Conservation (phyloP, 2,329 filamentous ascomycete genomes). For the Paecilomyces sp. region DNA sequence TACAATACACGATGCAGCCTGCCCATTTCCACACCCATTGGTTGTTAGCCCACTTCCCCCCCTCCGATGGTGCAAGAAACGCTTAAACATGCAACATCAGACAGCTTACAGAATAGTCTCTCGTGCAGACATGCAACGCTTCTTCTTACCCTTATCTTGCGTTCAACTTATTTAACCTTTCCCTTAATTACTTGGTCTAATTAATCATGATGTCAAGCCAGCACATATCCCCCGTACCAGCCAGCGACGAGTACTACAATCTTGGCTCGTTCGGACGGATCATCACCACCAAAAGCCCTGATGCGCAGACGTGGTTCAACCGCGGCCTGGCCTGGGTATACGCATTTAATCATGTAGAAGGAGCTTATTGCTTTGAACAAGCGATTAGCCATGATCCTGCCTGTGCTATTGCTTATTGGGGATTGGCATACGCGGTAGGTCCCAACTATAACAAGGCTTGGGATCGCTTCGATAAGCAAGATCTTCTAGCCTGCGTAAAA, state of each 20-base stretch:
- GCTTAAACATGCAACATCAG: too few species aligned
- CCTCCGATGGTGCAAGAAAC: too few species aligned
- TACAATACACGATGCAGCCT: too few species aligned
- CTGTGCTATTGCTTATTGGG: conserved; percentile 44
- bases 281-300: conserved; percentile 46
- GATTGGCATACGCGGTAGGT: conserved; percentile 42
- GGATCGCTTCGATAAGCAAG: conserved; percentile 40
- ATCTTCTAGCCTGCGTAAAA: conserved; percentile 35
- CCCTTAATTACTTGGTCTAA: neutral
- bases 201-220: neutral
- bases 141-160: too few species aligned
- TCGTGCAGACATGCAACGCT: neutral
- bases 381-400: conserved; percentile 35
- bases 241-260: conserved; percentile 24
- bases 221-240: neutral
- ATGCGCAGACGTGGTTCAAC: conserved; percentile 61
- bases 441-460: conserved; percentile 50
- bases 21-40: too few species aligned
- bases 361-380: conserved; percentile 44
- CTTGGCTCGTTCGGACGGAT: conserved; percentile 53
- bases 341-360: conserved; percentile 70
- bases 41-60: too few species aligned
- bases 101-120: too few species aligned
- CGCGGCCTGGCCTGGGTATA: conserved; percentile 68
- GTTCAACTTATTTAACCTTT: too few species aligned